These are phyloP conservation scores for Sporodiniella umbellata DNA, from an alignment of 371 early-diverging fungal genomes.

Conservation along the genomic window DNA sequence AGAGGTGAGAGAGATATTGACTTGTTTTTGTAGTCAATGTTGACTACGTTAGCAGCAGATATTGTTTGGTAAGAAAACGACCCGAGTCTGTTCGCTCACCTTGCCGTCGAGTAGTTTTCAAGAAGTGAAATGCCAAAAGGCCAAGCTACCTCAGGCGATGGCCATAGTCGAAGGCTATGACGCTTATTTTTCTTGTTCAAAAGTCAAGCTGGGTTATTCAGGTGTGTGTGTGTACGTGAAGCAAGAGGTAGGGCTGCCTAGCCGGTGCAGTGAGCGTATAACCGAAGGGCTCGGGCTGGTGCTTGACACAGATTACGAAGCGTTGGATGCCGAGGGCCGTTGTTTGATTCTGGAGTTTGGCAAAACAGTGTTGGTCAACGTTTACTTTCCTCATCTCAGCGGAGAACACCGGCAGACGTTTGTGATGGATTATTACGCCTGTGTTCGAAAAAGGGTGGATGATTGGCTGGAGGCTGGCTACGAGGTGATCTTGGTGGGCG, in stretches of 20 bases:
- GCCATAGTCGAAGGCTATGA: conserved; percentile 73
- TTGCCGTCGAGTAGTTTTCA: conserved; percentile 72
- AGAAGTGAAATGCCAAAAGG: conserved; percentile 72
- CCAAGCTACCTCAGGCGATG: conserved; percentile 54
- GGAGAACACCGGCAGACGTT: conserved; percentile 56
- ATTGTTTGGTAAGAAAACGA: conserved; percentile 65
- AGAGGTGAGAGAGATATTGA: neutral
- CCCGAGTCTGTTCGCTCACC: too few relatives aligned
- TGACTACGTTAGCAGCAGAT: conserved; percentile 63
- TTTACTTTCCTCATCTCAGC: conserved; percentile 76
- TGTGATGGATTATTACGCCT: conserved; percentile 64
- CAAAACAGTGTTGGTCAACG: conserved; percentile 76
- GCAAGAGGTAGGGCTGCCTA: conserved; percentile 35
- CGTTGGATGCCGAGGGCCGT: conserved; percentile 77
- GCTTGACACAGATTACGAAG: conserved; percentile 39
- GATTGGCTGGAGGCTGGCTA: conserved; percentile 50
- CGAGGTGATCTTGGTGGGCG: conserved; percentile 74
- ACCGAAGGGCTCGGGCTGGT: conserved; percentile 30
- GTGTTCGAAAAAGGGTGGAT: conserved; percentile 52
- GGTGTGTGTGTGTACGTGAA: conserved; percentile 75
- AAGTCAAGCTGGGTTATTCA: conserved; percentile 64
- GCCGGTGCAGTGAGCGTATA: conserved; percentile 67
- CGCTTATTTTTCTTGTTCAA: conserved; percentile 68
- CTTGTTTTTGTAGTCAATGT: conserved; percentile 35
- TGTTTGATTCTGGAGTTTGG: conserved; percentile 78